Conservation (phyloP, 495 filamentous ascomycete genomes). For the Viridothelium virens region DNA sequence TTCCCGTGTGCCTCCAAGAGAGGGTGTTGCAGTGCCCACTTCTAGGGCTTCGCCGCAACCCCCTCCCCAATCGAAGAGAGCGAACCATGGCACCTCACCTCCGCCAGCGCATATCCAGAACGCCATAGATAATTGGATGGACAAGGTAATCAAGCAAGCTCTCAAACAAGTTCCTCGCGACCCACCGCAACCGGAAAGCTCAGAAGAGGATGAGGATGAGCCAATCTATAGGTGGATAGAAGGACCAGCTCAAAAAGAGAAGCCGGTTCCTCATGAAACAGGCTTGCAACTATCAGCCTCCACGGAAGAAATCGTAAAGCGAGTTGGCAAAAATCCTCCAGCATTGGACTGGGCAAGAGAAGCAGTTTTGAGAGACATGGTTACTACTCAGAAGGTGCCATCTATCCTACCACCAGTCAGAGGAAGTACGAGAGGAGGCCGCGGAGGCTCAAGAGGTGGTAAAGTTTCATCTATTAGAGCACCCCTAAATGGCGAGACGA, state of each 20-base stretch:
- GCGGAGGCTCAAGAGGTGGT: conserved; percentile 41
- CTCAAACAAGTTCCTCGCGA: too few relatives aligned
- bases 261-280: too few relatives aligned
- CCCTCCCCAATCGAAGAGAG: neutral
- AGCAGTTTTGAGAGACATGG: conserved; percentile 39
- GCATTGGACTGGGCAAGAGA: conserved; percentile 39
- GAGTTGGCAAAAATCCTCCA: conserved; percentile 24
- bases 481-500: conserved; percentile 8
- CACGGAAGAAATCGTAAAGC: conserved; percentile 27
- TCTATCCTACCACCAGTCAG: conserved; percentile 26
- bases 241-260: too few relatives aligned
- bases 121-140: too few relatives aligned
- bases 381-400: conserved; percentile 34
- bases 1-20: neutral
- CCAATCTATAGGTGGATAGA: too few relatives aligned
- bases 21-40: conserved; percentile 1
- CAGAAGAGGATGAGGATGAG: neutral
- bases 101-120: neutral
- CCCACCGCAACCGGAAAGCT: neutral
- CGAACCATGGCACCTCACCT: neutral
- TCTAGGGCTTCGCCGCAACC: conserved; percentile 4
- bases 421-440: conserved; percentile 34
- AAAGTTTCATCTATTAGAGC: conserved; percentile 25
- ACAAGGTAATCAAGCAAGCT: too few relatives aligned
- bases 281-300: conserved; percentile 26